Conservation (phyloP, 2,329 filamentous ascomycete genomes). For the Westerdykella aurantiaca region DNA sequence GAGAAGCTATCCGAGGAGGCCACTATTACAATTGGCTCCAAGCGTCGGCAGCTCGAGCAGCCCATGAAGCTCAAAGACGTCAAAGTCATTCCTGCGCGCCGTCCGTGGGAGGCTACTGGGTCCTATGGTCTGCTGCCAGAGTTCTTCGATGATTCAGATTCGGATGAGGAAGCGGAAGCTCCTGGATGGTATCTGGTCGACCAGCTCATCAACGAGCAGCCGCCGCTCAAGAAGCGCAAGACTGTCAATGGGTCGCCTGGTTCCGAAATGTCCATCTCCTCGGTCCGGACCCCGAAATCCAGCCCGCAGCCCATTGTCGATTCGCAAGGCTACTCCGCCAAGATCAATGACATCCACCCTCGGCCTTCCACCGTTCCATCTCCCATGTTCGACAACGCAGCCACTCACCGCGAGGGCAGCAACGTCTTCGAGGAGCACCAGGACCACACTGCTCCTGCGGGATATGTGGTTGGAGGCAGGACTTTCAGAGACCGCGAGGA, state of each 20-base stretch:
- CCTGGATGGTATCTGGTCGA: slow-evolving; percentile 29
- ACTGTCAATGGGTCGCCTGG: slow-evolving; percentile 6
- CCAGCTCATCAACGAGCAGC: slow-evolving; percentile 18
- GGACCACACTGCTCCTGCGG: slow-evolving; percentile 9
- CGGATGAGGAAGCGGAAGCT: slow-evolving; percentile 23
- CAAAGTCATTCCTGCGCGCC: slow-evolving; percentile 21
- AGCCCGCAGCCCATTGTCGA: slow-evolving; percentile 12
- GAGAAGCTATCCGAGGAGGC: slow-evolving; percentile 14
- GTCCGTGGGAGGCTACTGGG: slow-evolving; percentile 27
- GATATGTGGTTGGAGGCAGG: background rate
- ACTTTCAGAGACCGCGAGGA: background rate
- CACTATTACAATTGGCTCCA: slow-evolving; percentile 14
- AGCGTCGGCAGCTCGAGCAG: slow-evolving; percentile 25
- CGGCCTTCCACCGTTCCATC: slow-evolving; percentile 26
- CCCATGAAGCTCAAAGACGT: slow-evolving; percentile 23
- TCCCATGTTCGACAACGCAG: slow-evolving; percentile 24
- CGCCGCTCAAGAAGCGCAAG: slow-evolving; percentile 20
- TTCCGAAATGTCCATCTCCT: slow-evolving; percentile 1
- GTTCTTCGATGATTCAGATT: slow-evolving; percentile 16
- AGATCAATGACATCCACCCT: slow-evolving; percentile 23
- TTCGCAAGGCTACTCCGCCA: slow-evolving; percentile 19
- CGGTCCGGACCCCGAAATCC: background rate
- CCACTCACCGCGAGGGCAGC: slow-evolving; percentile 13
- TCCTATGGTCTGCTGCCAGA: slow-evolving; percentile 23
- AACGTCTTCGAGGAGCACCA: slow-evolving; percentile 28